phyloP scores from a whole-genome alignment of 805 yeast genomes.

The Kodamaea jinghongensis region DNA sequence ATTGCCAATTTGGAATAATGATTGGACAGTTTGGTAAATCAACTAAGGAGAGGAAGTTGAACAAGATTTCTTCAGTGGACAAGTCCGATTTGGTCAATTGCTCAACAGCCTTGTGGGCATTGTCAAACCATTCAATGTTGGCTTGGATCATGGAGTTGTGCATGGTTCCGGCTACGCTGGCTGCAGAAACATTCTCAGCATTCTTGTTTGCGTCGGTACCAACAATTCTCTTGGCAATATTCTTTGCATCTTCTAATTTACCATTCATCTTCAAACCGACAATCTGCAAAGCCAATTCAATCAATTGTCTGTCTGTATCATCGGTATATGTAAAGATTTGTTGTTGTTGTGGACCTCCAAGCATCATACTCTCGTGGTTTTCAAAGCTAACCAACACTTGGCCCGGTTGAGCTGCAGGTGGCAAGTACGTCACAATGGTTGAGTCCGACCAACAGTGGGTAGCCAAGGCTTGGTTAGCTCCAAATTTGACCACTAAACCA shows the following conservation, averaged over 20 bases:
- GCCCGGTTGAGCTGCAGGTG: conserved; percentile 87
- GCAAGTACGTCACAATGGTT: conserved; percentile 89
- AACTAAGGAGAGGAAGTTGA: conserved; percentile 54
- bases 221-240: conserved; percentile 87
- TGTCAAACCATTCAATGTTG: conserved; percentile 48
- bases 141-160: conserved; percentile 16
- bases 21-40: conserved; percentile 63
- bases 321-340: conserved; percentile 88
- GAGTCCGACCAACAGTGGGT: conserved; percentile 96
- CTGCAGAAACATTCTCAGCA: conserved; percentile 12
- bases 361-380: conserved; percentile 38
- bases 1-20: conserved; percentile 70
- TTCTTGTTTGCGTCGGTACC: conserved; percentile 50
- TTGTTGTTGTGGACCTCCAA: conserved; percentile 36
- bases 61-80: conserved; percentile 48
- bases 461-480: conserved; percentile 71
- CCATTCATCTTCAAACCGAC: conserved; percentile 98
- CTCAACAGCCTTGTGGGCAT: conserved; percentile 50
- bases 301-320: conserved; percentile 91
- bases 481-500: conserved; percentile 83
- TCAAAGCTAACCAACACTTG: conserved; percentile 88
- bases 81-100: conserved; percentile 44
- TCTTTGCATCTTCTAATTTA: conserved; percentile 88
- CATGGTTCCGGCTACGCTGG: conserved; percentile 31
- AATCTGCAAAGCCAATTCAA: conserved; percentile 92